A percentile compares a stretch with the other conserved stretches of the same genome.
phyloP scores from a whole-genome alignment of 805 yeast species.

The Pichia ethanolica region DNA sequence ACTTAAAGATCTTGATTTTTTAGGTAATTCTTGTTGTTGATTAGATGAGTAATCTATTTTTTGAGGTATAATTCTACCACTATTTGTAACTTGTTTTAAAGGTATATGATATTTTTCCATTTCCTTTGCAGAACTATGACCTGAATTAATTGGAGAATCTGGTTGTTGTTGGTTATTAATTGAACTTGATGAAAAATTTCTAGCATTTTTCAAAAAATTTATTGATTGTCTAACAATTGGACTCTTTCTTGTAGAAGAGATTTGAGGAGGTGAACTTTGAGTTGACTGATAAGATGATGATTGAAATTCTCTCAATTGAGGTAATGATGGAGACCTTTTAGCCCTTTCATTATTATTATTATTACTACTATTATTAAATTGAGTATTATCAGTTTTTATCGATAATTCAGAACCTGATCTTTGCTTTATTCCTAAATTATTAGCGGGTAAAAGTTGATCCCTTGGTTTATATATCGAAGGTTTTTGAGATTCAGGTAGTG shows the following conservation, averaged over 20 bases:
- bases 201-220: constrained; percentile 27
- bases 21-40: constrained; percentile 21
- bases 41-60: constrained; percentile 30
- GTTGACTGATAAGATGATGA: background rate
- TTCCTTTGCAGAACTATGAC: constrained; percentile 13
- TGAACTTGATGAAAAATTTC: constrained; percentile 20
- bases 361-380: background rate
- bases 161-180: constrained; percentile 8
- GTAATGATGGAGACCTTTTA: constrained; percentile 17
- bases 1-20: constrained; percentile 41
- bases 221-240: constrained; percentile 34
- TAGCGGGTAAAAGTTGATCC: constrained; percentile 1
- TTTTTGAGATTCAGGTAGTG: background rate
- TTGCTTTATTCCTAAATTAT: background rate
- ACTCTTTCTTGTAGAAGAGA: constrained; percentile 17
- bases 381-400: background rate
- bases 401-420: constrained; percentile 1
- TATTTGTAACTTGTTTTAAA: constrained; percentile 31
- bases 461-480: background rate
- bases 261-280: constrained; percentile 1
- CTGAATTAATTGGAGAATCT: constrained; percentile 5
- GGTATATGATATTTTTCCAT: constrained; percentile 30
- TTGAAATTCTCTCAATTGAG: constrained; percentile 6
- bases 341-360: background rate
- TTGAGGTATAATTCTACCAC: constrained; percentile 41